These are phyloP conservation scores for Schizopora paradoxa DNA, from an alignment of 1,284 basidiomycete genomes.

Conservation along the genomic window DNA sequence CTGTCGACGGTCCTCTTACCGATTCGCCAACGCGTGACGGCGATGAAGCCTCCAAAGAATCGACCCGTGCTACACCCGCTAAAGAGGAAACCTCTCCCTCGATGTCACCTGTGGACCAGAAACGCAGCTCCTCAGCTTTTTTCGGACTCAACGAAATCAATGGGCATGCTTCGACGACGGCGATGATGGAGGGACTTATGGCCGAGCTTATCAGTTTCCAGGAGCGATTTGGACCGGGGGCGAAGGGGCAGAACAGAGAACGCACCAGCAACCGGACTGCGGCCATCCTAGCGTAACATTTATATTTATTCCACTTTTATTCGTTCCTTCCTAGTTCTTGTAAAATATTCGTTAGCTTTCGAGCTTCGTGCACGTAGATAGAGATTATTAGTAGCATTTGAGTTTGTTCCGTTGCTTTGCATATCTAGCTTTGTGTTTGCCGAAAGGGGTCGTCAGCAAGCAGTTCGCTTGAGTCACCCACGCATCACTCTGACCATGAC, in stretches of 20 bases:
- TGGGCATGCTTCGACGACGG: constrained; percentile 48
- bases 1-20: constrained; percentile 13
- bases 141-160: neutral
- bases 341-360: too few relatives aligned
- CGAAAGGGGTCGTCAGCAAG: too few relatives aligned
- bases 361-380: too few relatives aligned
- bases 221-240: constrained; percentile 69
- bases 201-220: constrained; percentile 83
- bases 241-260: constrained; percentile 53
- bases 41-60: neutral
- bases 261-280: constrained; percentile 24
- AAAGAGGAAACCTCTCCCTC: constrained; percentile 16
- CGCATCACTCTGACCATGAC: too few relatives aligned
- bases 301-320: too few relatives aligned
- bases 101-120: constrained; percentile 11
- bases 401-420: too few relatives aligned
- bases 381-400: too few relatives aligned
- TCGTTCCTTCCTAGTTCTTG: too few relatives aligned
- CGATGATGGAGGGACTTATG: constrained; percentile 85
- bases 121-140: neutral
- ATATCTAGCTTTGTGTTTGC: too few relatives aligned
- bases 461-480: too few relatives aligned
- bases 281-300: too few relatives aligned
- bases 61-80: constrained; percentile 6
- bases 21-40: constrained; percentile 25